A percentile compares a stretch with the other conserved stretches of the same genome.
These are phyloP conservation scores for Microdochium paspali DNA, from an alignment of 2,329 filamentous ascomycete genomes.

Conservation along the genomic window DNA sequence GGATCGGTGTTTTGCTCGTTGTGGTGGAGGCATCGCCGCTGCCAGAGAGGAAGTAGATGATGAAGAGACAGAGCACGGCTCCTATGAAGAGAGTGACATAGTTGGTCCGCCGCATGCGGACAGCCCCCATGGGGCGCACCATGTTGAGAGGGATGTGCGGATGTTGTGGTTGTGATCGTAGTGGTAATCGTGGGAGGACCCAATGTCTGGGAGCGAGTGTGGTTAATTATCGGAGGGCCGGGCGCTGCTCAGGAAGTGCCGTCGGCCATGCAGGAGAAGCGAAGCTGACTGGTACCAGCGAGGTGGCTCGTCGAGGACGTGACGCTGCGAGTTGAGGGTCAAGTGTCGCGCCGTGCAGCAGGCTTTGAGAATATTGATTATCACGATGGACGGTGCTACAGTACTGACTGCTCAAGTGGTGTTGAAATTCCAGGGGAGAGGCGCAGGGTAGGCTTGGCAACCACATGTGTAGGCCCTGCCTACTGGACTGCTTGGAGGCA, in stretches of 20 bases:
- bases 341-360: too few species aligned
- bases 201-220: too few species aligned
- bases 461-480: too few species aligned
- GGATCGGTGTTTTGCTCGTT: slow-evolving; percentile 46
- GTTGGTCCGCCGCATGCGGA: slow-evolving; percentile 23
- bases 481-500: too few species aligned
- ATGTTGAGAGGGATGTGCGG: slow-evolving; percentile 7
- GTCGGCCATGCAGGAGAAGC: slow-evolving; percentile 11
- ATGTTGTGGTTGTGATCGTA: slow-evolving; percentile 5
- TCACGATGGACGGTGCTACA: too few species aligned
- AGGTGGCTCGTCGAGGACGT: neutral
- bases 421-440: too few species aligned
- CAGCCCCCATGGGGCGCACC: slow-evolving; percentile 24
- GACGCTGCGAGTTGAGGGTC: neutral
- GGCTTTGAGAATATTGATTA: too few species aligned
- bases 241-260: slow-evolving; percentile 9
- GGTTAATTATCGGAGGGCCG: too few species aligned
- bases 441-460: too few species aligned
- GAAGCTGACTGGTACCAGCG: slow-evolving; percentile 3
- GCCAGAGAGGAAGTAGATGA: slow-evolving; percentile 21
- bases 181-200: neutral
- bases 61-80: slow-evolving; percentile 20
- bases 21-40: slow-evolving; percentile 10
- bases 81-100: slow-evolving; percentile 21
- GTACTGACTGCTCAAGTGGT: too few species aligned